Evolutionary conservation across 306 rosid species (phyloP).

Genomic region (Vachellia pachyceras): DNA sequence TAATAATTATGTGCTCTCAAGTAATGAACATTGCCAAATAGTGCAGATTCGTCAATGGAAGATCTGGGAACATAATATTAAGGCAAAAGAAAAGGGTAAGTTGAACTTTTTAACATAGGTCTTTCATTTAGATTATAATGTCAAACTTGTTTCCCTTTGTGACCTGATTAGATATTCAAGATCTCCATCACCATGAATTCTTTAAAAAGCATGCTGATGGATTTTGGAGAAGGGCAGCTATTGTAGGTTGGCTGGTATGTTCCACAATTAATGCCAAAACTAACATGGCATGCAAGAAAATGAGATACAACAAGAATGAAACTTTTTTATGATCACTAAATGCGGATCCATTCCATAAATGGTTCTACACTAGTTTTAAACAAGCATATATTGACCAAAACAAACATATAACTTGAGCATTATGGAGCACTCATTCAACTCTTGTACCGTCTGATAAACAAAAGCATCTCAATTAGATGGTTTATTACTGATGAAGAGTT

Average conservation of each 20-base stretch:
- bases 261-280: background rate
- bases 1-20: background rate
- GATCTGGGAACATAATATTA: conserved; percentile 62
- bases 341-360: background rate
- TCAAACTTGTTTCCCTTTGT: background rate
- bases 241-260: conserved; percentile 78
- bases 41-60: conserved; percentile 75
- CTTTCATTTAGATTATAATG: background rate
- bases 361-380: background rate
- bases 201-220: conserved; percentile 51
- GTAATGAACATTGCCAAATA: background rate
- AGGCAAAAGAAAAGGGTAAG: conserved; percentile 29
- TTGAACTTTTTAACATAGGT: conserved; percentile 28
- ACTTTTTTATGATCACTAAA: background rate
- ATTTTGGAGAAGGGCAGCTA: conserved; percentile 73
- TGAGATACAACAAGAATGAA: background rate
- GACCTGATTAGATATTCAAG: background rate
- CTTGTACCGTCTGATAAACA: conserved; percentile 10
- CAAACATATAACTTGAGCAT: background rate
- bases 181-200: conserved; percentile 40
- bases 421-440: background rate
- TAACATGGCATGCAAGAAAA: background rate
- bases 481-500: background rate
- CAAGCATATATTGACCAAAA: background rate
- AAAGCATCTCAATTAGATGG: background rate